Conservation (phyloP, 2,329 filamentous ascomycete species). For the Alternaria gansuensis region DNA sequence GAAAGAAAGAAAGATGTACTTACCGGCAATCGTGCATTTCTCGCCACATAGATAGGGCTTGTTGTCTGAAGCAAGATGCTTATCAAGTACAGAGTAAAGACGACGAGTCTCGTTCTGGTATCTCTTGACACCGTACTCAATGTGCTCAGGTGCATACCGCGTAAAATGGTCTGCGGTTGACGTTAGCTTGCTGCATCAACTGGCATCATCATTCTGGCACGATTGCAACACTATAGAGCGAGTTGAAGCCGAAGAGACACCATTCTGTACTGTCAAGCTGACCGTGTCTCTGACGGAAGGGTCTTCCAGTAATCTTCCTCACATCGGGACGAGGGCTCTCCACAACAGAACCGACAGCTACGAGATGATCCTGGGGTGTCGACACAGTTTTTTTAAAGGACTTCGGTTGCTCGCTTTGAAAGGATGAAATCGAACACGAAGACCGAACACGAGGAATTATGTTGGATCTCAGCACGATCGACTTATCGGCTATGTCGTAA, state of each 20-base stretch:
- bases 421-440: not conserved
- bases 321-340: not conserved
- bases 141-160: conserved; percentile 82
- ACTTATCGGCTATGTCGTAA: not conserved
- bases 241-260: not conserved
- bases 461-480: not conserved
- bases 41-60: conserved; percentile 68
- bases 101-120: conserved; percentile 86
- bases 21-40: conserved; percentile 64
- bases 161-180: conserved; percentile 73
- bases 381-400: not conserved
- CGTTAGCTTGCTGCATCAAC: conserved; percentile 13
- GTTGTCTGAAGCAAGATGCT: conserved; percentile 66
- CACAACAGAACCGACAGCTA: conserved; percentile 1
- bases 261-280: not conserved
- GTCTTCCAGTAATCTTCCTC: not conserved
- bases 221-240: not conserved
- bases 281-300: not conserved
- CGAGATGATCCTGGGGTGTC: not conserved
- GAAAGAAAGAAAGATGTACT: conserved; percentile 8
- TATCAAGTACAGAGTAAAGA: conserved; percentile 79
- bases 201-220: not conserved
- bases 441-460: not conserved
- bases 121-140: conserved; percentile 81
- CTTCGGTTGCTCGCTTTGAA: not conserved